Evolutionary conservation across 306 rosid genomes (phyloP).

Genomic region (Rosa chinensis): DNA sequence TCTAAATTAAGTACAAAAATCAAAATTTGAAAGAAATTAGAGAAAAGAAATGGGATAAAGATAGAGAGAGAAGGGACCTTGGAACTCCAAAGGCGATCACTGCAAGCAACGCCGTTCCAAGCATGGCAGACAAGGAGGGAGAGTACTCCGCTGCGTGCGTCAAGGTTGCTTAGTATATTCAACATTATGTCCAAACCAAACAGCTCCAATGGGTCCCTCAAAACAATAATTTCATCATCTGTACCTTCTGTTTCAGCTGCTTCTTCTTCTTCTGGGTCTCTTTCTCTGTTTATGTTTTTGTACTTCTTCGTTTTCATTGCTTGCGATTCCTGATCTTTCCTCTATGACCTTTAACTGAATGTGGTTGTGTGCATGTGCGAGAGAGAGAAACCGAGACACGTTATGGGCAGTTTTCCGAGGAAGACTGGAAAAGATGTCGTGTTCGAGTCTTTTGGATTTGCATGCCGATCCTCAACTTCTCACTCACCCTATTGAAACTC

Average conservation of each 20-base stretch:
- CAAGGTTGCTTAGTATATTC: slow-evolving; percentile 32
- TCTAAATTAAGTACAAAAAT: no score
- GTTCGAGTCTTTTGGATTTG: no score
- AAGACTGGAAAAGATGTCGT: neutral
- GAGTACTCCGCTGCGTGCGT: slow-evolving; percentile 51
- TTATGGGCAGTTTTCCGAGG: no score
- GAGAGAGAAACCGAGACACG: no score
- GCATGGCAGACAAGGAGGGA: slow-evolving; percentile 44
- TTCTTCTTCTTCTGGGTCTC: slow-evolving; percentile 1
- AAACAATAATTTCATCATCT: neutral
- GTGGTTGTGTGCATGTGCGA: neutral
- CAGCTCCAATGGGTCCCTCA: slow-evolving; percentile 39
- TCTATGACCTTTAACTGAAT: no score
- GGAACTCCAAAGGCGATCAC: slow-evolving; percentile 40
- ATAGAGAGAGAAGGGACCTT: slow-evolving; percentile 28
- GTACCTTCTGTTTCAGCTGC: neutral
- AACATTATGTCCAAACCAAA: slow-evolving; percentile 35
- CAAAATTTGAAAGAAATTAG: neutral
- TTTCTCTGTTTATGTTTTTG: neutral
- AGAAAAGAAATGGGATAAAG: no score
- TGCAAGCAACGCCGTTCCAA: slow-evolving; percentile 43
- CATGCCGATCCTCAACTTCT: no score
- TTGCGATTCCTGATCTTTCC: neutral
- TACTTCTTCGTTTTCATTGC: neutral
- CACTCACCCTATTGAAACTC: no score